A percentile compares a stretch with the other conserved stretches of the same genome.
phyloP scores from a whole-genome alignment of 345 rosid species.

The Gynandropsis gynandra region DNA sequence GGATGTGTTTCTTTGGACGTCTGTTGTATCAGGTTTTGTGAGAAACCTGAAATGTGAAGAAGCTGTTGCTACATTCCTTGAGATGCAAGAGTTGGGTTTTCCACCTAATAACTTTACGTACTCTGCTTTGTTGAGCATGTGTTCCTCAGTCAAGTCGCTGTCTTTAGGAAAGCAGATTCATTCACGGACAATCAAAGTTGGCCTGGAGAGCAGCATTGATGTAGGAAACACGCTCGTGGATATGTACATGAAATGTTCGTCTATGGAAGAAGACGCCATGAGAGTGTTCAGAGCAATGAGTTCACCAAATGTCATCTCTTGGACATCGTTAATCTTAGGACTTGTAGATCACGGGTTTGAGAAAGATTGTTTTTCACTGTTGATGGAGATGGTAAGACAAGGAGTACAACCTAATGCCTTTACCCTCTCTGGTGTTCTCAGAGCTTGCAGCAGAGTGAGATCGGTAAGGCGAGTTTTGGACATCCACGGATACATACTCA shows the following conservation, averaged over 20 bases:
- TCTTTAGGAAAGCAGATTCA: conserved; percentile 58
- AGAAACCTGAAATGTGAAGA: conserved; percentile 32
- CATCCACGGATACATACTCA: conserved; percentile 46
- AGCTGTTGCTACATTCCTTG: conserved; percentile 42
- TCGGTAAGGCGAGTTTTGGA: conserved; percentile 26
- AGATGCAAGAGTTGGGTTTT: conserved; percentile 41
- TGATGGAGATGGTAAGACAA: conserved; percentile 40
- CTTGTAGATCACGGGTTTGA: conserved; percentile 38
- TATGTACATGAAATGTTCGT: conserved; percentile 63
- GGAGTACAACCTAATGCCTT: conserved; percentile 47
- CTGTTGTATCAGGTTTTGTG: conserved; percentile 47
- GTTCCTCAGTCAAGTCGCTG: conserved; percentile 30
- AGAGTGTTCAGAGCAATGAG: conserved; percentile 38
- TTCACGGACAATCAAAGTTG: conserved; percentile 35
- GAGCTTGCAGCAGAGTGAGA: conserved; percentile 32
- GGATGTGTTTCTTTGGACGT: conserved; percentile 51
- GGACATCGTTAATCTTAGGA: conserved; percentile 68
- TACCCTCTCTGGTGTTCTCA: conserved; percentile 48
- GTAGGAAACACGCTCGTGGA: conserved; percentile 60
- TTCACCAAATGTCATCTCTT: conserved; percentile 52
- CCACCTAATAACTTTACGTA: conserved; percentile 39
- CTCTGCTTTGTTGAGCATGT: conserved; percentile 36
- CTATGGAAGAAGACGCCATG: conserved; percentile 30
- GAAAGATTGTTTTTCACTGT: conserved; percentile 33
- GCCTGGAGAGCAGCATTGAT: conserved; percentile 40